Evolutionary conservation across 495 filamentous ascomycete species (phyloP).

Genomic region (Penicilliopsis zonata): DNA sequence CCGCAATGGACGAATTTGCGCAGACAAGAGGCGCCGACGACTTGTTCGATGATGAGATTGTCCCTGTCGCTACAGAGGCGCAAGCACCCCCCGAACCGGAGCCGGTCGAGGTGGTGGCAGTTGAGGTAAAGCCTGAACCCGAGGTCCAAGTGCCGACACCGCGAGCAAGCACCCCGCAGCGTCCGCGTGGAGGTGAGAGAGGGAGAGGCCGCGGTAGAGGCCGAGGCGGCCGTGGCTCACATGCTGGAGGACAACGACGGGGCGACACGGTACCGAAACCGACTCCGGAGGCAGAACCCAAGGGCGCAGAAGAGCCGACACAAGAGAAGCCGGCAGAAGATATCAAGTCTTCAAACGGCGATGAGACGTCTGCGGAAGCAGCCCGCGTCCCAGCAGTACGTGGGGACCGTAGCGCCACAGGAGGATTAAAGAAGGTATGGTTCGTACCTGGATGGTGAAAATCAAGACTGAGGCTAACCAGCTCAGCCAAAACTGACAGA

Average conservation of each 20-base stretch:
- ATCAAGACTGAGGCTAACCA: conserved; percentile 2
- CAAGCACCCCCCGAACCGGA: conserved; percentile 12
- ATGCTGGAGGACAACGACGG: conserved; percentile 17
- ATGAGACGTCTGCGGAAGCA: conserved; percentile 10
- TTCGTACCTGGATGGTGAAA: background rate
- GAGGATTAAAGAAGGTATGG: conserved; percentile 42
- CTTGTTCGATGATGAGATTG: conserved; percentile 62
- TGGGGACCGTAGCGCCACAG: conserved; percentile 57
- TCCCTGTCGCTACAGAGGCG: conserved; percentile 37
- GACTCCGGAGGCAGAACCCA: conserved; percentile 7
- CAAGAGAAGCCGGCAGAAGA: conserved; percentile 8
- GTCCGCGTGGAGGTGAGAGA: conserved; percentile 23
- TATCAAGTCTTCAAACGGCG: conserved; percentile 12
- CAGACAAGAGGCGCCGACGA: conserved; percentile 57
- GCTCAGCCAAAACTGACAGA: conserved; percentile 54
- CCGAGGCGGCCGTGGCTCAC: conserved; percentile 21
- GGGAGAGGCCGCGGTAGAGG: conserved; percentile 24
- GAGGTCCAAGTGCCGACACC: conserved; percentile 9
- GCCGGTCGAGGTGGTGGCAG: conserved; percentile 8
- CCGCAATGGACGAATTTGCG: conserved; percentile 39
- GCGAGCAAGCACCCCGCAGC: conserved; percentile 16
- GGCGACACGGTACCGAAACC: conserved; percentile 10
- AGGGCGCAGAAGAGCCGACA: conserved; percentile 5
- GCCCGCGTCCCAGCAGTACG: conserved; percentile 44
- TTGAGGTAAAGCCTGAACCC: conserved; percentile 5